Conservation (phyloP, 495 filamentous ascomycete species). For the Tuber borchii region DNA sequence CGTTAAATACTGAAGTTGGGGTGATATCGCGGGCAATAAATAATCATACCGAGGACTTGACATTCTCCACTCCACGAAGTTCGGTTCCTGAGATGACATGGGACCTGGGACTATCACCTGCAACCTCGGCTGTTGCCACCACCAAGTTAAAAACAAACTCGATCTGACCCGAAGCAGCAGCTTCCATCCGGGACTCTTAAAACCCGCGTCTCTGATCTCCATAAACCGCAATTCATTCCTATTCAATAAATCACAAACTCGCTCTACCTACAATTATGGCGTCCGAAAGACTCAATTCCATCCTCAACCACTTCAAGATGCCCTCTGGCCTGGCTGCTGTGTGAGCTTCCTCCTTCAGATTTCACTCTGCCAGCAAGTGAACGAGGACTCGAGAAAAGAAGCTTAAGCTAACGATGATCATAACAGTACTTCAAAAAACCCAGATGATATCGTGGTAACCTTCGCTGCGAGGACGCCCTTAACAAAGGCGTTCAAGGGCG, state of each 20-base stretch:
- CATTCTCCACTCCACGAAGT: not conserved
- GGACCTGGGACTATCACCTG: not conserved
- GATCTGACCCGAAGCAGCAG: slow-evolving; percentile 13
- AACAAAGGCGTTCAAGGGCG: slow-evolving; percentile 65
- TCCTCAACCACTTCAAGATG: slow-evolving; percentile 80
- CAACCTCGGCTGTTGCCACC: slow-evolving; percentile 26
- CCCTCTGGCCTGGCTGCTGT: slow-evolving; percentile 64
- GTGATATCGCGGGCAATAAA: not conserved
- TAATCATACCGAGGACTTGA: not conserved
- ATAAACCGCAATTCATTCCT: not conserved
- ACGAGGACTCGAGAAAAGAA: not conserved
- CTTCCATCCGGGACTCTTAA: slow-evolving; percentile 3
- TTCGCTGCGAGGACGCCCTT: slow-evolving; percentile 72
- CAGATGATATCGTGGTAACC: slow-evolving; percentile 94
- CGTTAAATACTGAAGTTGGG: not conserved
- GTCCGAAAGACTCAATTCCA: slow-evolving; percentile 72
- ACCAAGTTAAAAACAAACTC: not conserved
- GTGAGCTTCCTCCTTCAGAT: slow-evolving; percentile 49
- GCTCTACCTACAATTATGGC: slow-evolving; percentile 57
- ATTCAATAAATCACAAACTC: not conserved
- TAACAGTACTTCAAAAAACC: slow-evolving; percentile 77
- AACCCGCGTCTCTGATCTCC: not conserved
- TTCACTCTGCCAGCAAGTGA: not conserved
- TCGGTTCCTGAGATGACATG: not conserved
- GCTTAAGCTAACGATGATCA: slow-evolving; percentile 11